Evolutionary conservation across 2,329 filamentous ascomycete genomes (phyloP).

Genomic region (Decorospora gaudefroyi): DNA sequence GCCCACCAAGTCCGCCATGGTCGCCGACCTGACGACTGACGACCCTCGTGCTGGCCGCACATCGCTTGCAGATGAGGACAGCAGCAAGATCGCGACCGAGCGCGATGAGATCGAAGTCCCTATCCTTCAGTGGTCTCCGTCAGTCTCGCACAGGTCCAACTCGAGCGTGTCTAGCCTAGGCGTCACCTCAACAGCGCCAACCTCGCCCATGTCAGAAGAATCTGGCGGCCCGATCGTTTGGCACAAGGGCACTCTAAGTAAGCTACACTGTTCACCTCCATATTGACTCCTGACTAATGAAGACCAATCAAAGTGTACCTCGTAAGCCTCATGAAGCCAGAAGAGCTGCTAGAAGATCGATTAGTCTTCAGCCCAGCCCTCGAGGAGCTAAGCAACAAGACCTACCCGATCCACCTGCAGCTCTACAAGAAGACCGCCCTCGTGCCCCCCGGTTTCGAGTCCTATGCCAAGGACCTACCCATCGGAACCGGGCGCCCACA

Average conservation of each 20-base stretch:
- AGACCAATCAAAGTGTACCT: slow-evolving; percentile 29
- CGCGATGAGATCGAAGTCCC: slow-evolving; percentile 12
- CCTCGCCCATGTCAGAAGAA: not conserved
- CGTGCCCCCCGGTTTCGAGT: slow-evolving; percentile 1
- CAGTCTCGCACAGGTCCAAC: not conserved
- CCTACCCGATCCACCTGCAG: slow-evolving; percentile 15
- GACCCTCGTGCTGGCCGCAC: not conserved
- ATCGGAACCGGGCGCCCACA: slow-evolving; percentile 28
- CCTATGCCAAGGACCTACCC: slow-evolving; percentile 14
- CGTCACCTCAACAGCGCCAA: slow-evolving; percentile 3
- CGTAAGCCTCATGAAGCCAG: slow-evolving; percentile 19
- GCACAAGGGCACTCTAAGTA: slow-evolving; percentile 24
- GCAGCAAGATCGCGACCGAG: not conserved
- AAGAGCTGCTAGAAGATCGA: slow-evolving; percentile 6
- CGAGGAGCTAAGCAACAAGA: slow-evolving; percentile 5
- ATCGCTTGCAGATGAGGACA: not conserved
- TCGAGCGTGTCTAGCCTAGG: slow-evolving; percentile 1
- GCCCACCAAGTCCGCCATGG: slow-evolving; percentile 1
- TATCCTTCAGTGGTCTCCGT: slow-evolving; percentile 8
- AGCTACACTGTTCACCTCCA: not conserved
- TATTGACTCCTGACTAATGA: not conserved
- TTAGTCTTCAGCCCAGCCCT: slow-evolving; percentile 25
- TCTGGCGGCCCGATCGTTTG: slow-evolving; percentile 15
- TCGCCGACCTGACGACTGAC: not conserved
- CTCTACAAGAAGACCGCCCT: slow-evolving; percentile 11